Percentiles rank a stretch among this genome's conserved stretches.
Evolutionary conservation across 75 land plant species (phyloP).

Genomic region (Chamaecyparis obtusa): DNA sequence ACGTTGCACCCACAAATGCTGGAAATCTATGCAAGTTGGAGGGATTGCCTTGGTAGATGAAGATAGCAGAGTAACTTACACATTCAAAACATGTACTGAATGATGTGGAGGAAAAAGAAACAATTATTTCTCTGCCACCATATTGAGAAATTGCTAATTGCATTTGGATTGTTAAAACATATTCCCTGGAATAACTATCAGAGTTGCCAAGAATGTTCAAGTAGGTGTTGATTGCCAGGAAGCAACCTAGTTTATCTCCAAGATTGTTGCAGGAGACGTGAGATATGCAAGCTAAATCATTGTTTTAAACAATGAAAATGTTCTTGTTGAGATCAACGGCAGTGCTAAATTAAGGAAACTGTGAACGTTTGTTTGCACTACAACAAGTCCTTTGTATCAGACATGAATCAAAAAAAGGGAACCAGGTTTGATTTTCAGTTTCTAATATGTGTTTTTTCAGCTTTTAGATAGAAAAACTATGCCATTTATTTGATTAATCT

Average conservation of each 20-base stretch:
- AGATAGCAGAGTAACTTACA: background rate
- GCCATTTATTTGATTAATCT: background rate
- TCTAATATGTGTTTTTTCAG: background rate
- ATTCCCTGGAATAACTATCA: background rate
- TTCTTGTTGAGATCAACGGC: background rate
- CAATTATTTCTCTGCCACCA: background rate
- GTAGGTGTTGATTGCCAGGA: background rate
- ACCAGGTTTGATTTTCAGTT: background rate
- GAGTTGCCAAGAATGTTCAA: background rate
- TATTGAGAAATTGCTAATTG: background rate
- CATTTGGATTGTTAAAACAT: background rate
- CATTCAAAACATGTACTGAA: background rate
- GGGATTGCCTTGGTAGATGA: background rate
- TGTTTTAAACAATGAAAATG: background rate
- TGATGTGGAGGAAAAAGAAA: background rate
- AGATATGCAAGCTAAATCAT: background rate
- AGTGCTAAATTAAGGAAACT: background rate
- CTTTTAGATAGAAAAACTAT: background rate
- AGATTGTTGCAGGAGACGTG: background rate
- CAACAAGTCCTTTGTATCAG: background rate
- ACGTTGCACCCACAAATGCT: background rate
- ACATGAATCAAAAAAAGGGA: background rate
- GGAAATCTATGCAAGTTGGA: background rate
- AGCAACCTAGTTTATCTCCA: background rate
- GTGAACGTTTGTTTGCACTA: background rate